These are phyloP conservation scores for Leccinum subatratum DNA, from an alignment of 1,284 basidiomycete genomes.

Conservation along the genomic window DNA sequence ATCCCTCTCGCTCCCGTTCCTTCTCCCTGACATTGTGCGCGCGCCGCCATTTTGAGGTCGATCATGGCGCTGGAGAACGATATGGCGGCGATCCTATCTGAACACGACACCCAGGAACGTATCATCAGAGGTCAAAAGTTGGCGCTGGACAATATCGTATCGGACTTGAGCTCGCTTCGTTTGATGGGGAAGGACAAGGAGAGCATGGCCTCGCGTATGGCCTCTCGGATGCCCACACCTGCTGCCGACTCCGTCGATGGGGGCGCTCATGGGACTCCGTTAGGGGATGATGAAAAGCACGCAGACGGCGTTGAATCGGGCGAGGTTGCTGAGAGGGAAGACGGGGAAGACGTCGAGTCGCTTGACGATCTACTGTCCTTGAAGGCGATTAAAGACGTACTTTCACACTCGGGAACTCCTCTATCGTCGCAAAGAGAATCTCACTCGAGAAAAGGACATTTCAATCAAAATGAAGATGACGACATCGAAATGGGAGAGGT, in stretches of 20 bases:
- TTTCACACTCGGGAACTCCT: constrained; percentile 31
- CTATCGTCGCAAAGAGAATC: constrained; percentile 29
- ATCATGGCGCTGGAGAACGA: constrained; percentile 70
- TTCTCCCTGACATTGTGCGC: neutral
- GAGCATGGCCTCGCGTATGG: constrained; percentile 35
- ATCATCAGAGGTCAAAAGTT: constrained; percentile 63
- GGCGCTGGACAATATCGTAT: constrained; percentile 61
- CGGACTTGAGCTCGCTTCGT: constrained; percentile 55
- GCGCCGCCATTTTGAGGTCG: constrained; percentile 40
- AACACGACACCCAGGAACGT: constrained; percentile 67
- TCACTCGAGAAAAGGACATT: constrained; percentile 21
- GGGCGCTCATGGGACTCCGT: constrained; percentile 22
- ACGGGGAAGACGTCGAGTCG: constrained; percentile 35
- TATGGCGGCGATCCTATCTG: constrained; percentile 65
- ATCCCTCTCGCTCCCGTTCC: neutral
- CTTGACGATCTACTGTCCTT: constrained; percentile 34
- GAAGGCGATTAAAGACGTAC: constrained; percentile 35
- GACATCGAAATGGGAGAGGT: constrained; percentile 87
- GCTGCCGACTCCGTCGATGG: constrained; percentile 39
- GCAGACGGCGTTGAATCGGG: constrained; percentile 35
- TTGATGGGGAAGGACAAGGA: constrained; percentile 65
- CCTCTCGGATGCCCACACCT: constrained; percentile 46
- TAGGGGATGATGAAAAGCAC: constrained; percentile 39
- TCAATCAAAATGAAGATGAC: constrained; percentile 37
- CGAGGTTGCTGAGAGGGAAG: constrained; percentile 37